phyloP scores from a whole-genome alignment of 1,139 yeast genomes.

The Blastobotrys illinoisensis region DNA sequence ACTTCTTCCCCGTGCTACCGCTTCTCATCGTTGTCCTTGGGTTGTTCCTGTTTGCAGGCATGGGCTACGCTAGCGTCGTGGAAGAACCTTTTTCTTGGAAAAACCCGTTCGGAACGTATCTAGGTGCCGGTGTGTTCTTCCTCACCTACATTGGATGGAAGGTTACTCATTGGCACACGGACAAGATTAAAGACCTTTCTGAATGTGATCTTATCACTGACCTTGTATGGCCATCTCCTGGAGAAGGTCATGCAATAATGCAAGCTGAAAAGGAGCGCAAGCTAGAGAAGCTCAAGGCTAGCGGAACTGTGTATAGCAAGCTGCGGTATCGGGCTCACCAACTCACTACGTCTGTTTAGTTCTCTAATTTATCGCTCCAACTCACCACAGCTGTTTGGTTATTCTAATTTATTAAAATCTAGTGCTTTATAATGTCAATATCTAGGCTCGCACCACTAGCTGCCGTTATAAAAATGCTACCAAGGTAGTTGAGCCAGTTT shows the following conservation, averaged over 20 bases:
- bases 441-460: too few relatives aligned
- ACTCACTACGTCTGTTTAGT: slow-evolving; percentile 8
- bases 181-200: slow-evolving; percentile 15
- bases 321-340: slow-evolving; percentile 11
- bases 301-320: slow-evolving; percentile 8
- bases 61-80: slow-evolving; percentile 38
- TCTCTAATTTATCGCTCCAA: too few relatives aligned
- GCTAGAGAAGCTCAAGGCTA: slow-evolving; percentile 5
- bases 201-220: slow-evolving; percentile 22
- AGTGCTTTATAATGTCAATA: too few relatives aligned
- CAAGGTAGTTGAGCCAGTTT: too few relatives aligned
- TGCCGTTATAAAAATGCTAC: too few relatives aligned
- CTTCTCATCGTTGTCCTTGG: slow-evolving; percentile 23
- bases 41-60: slow-evolving; percentile 24
- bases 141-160: slow-evolving; percentile 25
- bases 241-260: slow-evolving; percentile 21
- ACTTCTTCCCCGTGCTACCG: slow-evolving; percentile 43
- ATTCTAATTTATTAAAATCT: too few relatives aligned
- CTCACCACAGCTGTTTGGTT: background rate
- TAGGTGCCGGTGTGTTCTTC: slow-evolving; percentile 23
- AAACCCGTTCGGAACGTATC: slow-evolving; percentile 24
- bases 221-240: slow-evolving; percentile 21
- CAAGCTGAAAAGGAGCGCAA: slow-evolving; percentile 16
- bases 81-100: slow-evolving; percentile 38
- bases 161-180: slow-evolving; percentile 24